Evolutionary conservation across 225 moss, liverwort and hornwort species (phyloP).

Genomic region (Anthoceros angustus): DNA sequence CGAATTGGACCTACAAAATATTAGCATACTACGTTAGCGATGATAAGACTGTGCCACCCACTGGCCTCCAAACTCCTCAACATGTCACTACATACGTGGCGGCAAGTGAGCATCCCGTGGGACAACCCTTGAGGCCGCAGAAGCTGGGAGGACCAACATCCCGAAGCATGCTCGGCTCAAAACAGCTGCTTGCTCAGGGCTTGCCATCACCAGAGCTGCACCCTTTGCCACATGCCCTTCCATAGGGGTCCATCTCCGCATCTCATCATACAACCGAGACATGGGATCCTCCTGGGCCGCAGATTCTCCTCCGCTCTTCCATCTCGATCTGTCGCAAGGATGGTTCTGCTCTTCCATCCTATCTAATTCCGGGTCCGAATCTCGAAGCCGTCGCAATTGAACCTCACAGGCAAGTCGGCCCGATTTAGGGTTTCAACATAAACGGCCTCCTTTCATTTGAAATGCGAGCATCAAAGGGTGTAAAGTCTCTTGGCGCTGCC

Average conservation of each 20-base stretch:
- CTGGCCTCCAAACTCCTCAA: neutral
- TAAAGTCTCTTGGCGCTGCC: too few relatives aligned
- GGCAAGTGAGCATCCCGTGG: slow-evolving; percentile 9
- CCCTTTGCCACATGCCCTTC: slow-evolving; percentile 36
- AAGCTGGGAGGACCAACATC: slow-evolving; percentile 23
- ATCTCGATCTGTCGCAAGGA: slow-evolving; percentile 24
- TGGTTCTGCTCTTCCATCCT: neutral
- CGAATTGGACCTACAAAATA: slow-evolving; percentile 29
- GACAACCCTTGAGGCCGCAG: slow-evolving; percentile 17
- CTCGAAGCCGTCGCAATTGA: too few relatives aligned
- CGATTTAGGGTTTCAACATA: neutral
- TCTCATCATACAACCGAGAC: slow-evolving; percentile 43
- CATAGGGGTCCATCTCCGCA: slow-evolving; percentile 52
- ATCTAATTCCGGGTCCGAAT: too few relatives aligned
- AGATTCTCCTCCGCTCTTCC: slow-evolving; percentile 61
- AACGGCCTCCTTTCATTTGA: neutral
- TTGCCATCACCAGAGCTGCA: slow-evolving; percentile 37
- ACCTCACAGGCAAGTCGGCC: neutral
- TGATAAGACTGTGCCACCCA: neutral
- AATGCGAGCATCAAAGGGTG: too few relatives aligned
- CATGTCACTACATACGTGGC: neutral
- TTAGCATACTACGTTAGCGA: neutral
- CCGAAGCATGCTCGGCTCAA: slow-evolving; percentile 78
- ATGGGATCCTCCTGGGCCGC: slow-evolving; percentile 54
- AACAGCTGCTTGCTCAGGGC: slow-evolving; percentile 34